Evolutionary conservation across 768 basidiomycete genomes (phyloP), one percentile per base, ranked within the genome.

Genomic region (Clavulina sp.): DNA sequence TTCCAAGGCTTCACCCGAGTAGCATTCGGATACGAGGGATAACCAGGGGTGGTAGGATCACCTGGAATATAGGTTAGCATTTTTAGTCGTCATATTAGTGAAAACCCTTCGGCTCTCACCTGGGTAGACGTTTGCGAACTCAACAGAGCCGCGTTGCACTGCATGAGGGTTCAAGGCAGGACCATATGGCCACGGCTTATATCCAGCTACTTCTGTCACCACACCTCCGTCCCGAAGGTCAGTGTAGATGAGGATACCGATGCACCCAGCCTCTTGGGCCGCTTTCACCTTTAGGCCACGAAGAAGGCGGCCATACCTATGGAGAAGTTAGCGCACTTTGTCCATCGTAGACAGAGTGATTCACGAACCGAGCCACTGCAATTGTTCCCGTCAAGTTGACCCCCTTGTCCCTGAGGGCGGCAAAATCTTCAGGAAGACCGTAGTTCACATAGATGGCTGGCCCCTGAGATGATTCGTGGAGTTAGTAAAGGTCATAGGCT

Each of bases 251-350:
- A 93, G 64, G 29, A 80, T 70, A 32, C 52, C 88, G 24, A 69
- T 70, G 2, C 86, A 86, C 30, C 88, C 88, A 13, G 74, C 75
- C 51, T 88, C 84, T 62, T 89, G 74, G 1, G 91, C 88, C 2
- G 78, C 76, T 69, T 85, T 77, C 50, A 81, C 80, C 72, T 89
- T 93, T 19, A 97, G 70, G 7, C 92, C 92, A 56, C 92, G 78
- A 69, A 84, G 85, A 52, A 74, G 71, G 9, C 63, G 68, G 16
- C 68, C 70, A 34, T 58, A 58, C 46, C n/a, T n/a, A n/a, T n/a
- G n/a, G n/a, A n/a, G n/a, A n/a, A n/a, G n/a, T n/a, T n/a, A n/a
- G n/a, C n/a, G n/a, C n/a, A n/a, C n/a, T n/a, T n/a, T n/a, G n/a
- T n/a, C n/a, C n/a, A n/a, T n/a, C n/a, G n/a, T n/a, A n/a, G n/a